Evolutionary conservation across 371 early-diverging fungal species (phyloP).

Genomic region (Mucor lusitanicus): DNA sequence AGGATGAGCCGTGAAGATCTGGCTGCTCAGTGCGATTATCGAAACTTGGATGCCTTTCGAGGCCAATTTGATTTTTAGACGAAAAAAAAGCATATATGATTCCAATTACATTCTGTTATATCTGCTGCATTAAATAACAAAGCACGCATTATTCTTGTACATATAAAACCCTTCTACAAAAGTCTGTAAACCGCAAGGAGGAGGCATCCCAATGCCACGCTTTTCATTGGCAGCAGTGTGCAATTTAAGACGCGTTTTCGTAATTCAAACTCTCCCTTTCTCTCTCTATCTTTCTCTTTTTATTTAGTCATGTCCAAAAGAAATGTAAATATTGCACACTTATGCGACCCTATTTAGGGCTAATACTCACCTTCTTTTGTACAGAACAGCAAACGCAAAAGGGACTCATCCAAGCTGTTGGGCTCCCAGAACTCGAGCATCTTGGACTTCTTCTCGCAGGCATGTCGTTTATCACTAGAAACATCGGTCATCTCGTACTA

Average conservation of each 20-base stretch:
- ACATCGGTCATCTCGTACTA: neutral
- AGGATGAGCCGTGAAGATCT: constrained; percentile 75
- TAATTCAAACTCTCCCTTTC: neutral
- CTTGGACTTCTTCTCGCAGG: neutral
- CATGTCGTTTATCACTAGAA: neutral
- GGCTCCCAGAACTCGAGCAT: neutral
- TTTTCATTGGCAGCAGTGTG: neutral
- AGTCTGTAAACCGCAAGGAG: too few species aligned
- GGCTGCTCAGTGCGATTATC: constrained; percentile 69
- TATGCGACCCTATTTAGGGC: neutral
- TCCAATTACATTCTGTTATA: neutral
- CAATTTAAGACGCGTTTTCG: neutral
- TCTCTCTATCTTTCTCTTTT: neutral
- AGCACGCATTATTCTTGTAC: neutral
- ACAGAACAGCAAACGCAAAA: neutral
- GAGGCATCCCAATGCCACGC: neutral
- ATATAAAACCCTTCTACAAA: neutral
- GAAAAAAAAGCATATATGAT: neutral
- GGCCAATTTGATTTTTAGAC: constrained; percentile 80
- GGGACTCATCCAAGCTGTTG: neutral
- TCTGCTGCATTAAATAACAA: neutral
- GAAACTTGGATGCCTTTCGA: constrained; percentile 77
- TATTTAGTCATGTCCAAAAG: neutral
- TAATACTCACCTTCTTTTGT: neutral
- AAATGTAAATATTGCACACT: neutral